phyloP scores from a whole-genome alignment of 2,329 filamentous ascomycete genomes.

The Cordyceps cateniannulata region DNA sequence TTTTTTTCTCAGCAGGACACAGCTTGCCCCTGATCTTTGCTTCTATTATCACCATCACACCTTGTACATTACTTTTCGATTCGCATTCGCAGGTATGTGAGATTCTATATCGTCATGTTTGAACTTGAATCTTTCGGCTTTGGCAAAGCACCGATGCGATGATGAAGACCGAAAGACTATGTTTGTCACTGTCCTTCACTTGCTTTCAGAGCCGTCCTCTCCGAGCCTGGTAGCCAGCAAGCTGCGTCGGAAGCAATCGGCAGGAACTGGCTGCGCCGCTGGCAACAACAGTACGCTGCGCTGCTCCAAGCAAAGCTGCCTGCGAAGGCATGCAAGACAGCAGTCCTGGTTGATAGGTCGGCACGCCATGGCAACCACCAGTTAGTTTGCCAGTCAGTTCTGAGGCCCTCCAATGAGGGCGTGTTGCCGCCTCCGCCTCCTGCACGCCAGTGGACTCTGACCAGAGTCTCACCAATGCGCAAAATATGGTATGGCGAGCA shows the following conservation, averaged over 20 bases:
- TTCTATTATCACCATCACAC: neutral
- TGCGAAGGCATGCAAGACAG: conserved; percentile 2
- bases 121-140: neutral
- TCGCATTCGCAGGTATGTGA: neutral
- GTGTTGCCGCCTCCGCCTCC: conserved; percentile 8
- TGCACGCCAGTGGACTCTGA: conserved; percentile 9
- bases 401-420: conserved; percentile 11
- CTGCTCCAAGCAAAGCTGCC: conserved; percentile 3
- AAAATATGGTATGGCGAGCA: neutral
- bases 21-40: conserved; percentile 16
- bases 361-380: conserved; percentile 5
- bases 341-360: conserved; percentile 10
- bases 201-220: neutral
- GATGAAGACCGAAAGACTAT: neutral
- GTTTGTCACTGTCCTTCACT: neutral
- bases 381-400: conserved; percentile 2
- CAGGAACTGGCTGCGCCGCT: neutral
- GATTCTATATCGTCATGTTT: neutral
- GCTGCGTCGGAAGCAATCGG: conserved; percentile 7
- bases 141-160: neutral
- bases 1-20: conserved; percentile 19
- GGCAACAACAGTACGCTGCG: neutral
- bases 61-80: conserved; percentile 9
- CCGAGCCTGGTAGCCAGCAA: neutral
- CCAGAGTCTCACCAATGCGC: conserved; percentile 9